Conservation (phyloP, 2,329 filamentous ascomycete species). For the Trichophyton verrucosum region DNA sequence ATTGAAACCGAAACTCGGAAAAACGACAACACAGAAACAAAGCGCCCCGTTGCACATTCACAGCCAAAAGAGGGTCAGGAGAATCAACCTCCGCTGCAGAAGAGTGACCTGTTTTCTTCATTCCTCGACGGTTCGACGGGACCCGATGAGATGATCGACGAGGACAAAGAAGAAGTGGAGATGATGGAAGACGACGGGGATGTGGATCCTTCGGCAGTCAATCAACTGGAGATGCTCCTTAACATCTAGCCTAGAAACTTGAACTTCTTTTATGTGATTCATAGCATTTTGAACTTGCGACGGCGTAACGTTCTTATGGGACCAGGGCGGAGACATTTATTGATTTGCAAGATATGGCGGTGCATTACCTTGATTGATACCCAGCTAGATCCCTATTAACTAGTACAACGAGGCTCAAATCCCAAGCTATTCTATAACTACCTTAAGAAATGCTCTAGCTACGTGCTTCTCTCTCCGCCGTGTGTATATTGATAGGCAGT, state of each 20-base stretch:
- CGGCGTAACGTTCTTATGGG: neutral
- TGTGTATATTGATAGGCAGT: too few species aligned
- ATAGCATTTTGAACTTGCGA: neutral
- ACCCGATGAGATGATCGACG: neutral
- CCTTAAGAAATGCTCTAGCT: too few species aligned
- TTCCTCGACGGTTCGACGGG: neutral
- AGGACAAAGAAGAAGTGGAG: slow-evolving; percentile 1
- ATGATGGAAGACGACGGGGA: slow-evolving; percentile 10
- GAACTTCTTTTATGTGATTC: neutral
- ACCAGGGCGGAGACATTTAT: neutral
- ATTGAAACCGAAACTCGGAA: neutral
- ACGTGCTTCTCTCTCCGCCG: too few species aligned
- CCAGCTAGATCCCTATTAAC: neutral
- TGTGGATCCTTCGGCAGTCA: slow-evolving; percentile 9
- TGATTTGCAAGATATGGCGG: neutral
- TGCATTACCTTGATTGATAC: neutral
- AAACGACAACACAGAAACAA: neutral
- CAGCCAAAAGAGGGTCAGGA: neutral
- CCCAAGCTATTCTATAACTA: neutral
- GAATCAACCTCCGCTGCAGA: neutral
- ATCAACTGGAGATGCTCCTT: slow-evolving; percentile 10
- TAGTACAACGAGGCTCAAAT: neutral
- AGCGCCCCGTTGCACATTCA: too few species aligned
- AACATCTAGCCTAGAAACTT: slow-evolving; percentile 2
- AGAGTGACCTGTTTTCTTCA: neutral